Conservation (phyloP, 306 rosid species). For the Lupinus albus region DNA sequence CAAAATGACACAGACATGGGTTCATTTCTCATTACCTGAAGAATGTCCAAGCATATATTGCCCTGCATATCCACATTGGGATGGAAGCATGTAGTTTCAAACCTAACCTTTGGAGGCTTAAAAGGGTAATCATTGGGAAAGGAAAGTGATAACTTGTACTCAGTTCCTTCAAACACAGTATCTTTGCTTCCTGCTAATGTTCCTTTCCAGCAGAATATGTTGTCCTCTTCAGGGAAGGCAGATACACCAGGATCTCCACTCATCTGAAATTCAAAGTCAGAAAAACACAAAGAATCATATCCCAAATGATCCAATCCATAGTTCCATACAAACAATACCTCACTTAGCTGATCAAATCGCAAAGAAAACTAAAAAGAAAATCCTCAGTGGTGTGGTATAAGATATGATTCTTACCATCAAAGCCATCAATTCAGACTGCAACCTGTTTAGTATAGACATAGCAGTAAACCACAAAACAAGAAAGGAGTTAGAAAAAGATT, state of each 20-base stretch:
- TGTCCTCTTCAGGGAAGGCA: slow-evolving; percentile 95
- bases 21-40: slow-evolving; percentile 64
- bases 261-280: slow-evolving; percentile 56
- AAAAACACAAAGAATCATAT: neutral
- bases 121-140: slow-evolving; percentile 95
- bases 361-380: neutral
- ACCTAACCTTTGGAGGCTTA: slow-evolving; percentile 91
- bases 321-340: neutral
- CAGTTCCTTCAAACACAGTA: slow-evolving; percentile 88
- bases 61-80: slow-evolving; percentile 88
- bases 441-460: slow-evolving; percentile 48
- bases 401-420: slow-evolving; percentile 68
- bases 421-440: slow-evolving; percentile 96
- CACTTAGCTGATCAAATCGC: neutral
- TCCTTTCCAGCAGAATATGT: slow-evolving; percentile 95
- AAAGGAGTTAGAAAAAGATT: slow-evolving; percentile 35
- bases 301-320: slow-evolving; percentile 15
- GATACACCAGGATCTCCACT: slow-evolving; percentile 90
- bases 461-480: slow-evolving; percentile 17
- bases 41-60: slow-evolving; percentile 95
- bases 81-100: slow-evolving; percentile 82
- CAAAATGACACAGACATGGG: neutral
- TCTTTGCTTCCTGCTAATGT: slow-evolving; percentile 92
- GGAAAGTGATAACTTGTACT: slow-evolving; percentile 73
- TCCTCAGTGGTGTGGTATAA: neutral